Evolutionary conservation across 257 asterid genomes (phyloP).

Genomic region (Perilla frutescens): DNA sequence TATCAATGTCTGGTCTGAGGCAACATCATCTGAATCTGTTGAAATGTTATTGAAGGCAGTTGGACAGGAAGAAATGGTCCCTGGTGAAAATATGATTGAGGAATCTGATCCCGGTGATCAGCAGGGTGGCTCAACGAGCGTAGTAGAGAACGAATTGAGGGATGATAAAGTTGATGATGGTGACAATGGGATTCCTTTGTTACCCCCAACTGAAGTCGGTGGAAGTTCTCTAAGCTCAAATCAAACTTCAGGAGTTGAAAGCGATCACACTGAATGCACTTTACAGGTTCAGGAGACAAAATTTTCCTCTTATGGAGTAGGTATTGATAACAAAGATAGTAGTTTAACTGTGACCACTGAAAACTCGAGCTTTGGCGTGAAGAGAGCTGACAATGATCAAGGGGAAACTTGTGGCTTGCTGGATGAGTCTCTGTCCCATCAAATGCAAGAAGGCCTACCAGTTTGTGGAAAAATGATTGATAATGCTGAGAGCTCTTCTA

Average conservation of each 20-base stretch:
- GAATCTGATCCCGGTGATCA: constrained; percentile 59
- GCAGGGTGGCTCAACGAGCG: constrained; percentile 46
- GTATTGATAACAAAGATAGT: constrained; percentile 39
- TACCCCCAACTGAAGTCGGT: constrained; percentile 45
- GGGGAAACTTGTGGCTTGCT: constrained; percentile 37
- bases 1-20: constrained; percentile 99
- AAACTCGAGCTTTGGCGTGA: constrained; percentile 36
- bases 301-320: constrained; percentile 43
- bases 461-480: constrained; percentile 35
- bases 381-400: constrained; percentile 41
- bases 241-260: constrained; percentile 45
- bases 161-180: constrained; percentile 45
- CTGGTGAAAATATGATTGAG: constrained; percentile 57
- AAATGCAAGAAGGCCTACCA: constrained; percentile 48
- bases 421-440: constrained; percentile 44
- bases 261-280: constrained; percentile 32
- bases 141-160: constrained; percentile 44
- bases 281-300: constrained; percentile 42
- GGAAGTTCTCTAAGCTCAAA: constrained; percentile 41
- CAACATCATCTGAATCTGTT: constrained; percentile 97
- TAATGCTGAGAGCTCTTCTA: constrained; percentile 42
- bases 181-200: constrained; percentile 35
- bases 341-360: constrained; percentile 37
- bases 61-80: constrained; percentile 90
- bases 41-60: constrained; percentile 95